Evolutionary conservation across 306 rosid species (phyloP), one percentile per base, ranked within the genome.

Genomic region (Trichosanthes truncata): DNA sequence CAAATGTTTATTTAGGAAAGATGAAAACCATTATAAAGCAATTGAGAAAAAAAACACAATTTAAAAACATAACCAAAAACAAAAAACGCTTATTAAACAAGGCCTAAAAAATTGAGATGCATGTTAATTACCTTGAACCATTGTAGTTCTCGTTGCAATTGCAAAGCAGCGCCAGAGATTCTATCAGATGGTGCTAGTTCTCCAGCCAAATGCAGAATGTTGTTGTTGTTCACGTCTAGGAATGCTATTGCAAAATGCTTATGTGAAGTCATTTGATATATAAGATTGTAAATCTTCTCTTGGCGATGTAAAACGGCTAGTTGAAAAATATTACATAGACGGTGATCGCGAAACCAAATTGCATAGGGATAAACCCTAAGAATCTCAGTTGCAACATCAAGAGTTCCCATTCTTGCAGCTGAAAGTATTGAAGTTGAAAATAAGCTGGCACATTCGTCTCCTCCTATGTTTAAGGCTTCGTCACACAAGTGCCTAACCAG

Each of bases 151-250:
- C 62, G 46, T 12, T 74, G 78, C 78, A 48, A 23, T 74, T 49
- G 78, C 1, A 74, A 51, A 49, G 78, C 78, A 20, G 63, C 78
- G 12, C 78, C 78, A 25, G 78, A 49, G 43, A 74, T 74, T 74
- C 15, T 26, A 25, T 74, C 61, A 8, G 60, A 74, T 14, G 59
- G 78, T 14, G 25, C 41, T 25, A 51, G 17, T 63, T 74, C 23
- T 21, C 61, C 78, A 26, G 61, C 59, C 33, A 46, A 46, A 46
- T 75, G 65, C 9, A 75, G 60, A 35, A 75, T 75, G 51, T 75
- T 75, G 79, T 76, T 76, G 35, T 52, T 26, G 15, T 52, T 4
- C 65, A 9, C 0, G 35, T 52, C 63, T 13, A 48, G 1, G 29
- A 76, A 26, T 55, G 46, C 66, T 11, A 38, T 15, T 0, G 49